phyloP scores from a whole-genome alignment of 192 early-diverging fungal genomes.

The Mortierella antarctica region DNA sequence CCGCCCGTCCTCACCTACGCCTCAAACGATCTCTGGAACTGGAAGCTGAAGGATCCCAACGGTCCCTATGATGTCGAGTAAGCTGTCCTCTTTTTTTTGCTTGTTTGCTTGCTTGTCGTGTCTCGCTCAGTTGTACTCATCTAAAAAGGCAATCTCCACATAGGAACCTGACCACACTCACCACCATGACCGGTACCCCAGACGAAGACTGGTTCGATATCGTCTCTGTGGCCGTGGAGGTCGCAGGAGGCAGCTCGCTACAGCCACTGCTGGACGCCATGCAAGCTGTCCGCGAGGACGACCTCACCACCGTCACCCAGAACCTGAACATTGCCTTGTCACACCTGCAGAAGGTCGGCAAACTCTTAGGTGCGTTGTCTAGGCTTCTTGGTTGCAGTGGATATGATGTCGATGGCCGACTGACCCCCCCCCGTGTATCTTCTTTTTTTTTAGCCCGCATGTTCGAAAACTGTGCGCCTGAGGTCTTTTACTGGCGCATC shows the following conservation, averaged over 20 bases:
- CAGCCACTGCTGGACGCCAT: constrained; percentile 76
- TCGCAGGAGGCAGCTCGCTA: constrained; percentile 74
- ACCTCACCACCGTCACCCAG: constrained; percentile 59
- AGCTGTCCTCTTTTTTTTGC: constrained; percentile 1
- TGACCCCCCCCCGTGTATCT: not conserved
- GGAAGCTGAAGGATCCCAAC: constrained; percentile 76
- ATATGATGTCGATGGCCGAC: not conserved
- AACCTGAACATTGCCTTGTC: constrained; percentile 56
- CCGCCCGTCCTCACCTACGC: constrained; percentile 90
- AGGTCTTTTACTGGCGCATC: constrained; percentile 94
- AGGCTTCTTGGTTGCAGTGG: not conserved
- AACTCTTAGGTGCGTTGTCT: constrained; percentile 16
- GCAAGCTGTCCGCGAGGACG: constrained; percentile 60
- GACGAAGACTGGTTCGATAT: constrained; percentile 98
- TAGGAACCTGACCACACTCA: constrained; percentile 81
- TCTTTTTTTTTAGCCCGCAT: constrained; percentile 60
- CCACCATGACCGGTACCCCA: constrained; percentile 84
- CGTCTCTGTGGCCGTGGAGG: constrained; percentile 85
- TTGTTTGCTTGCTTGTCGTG: constrained; percentile 3
- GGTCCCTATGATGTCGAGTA: constrained; percentile 77
- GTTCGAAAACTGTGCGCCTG: constrained; percentile 94
- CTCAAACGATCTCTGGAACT: constrained; percentile 90
- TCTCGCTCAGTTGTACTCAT: constrained; percentile 2
- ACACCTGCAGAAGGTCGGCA: constrained; percentile 19
- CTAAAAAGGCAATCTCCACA: not conserved